Evolutionary conservation across 768 basidiomycete genomes (phyloP).

Genomic region (Artomyces pyxidatus): DNA sequence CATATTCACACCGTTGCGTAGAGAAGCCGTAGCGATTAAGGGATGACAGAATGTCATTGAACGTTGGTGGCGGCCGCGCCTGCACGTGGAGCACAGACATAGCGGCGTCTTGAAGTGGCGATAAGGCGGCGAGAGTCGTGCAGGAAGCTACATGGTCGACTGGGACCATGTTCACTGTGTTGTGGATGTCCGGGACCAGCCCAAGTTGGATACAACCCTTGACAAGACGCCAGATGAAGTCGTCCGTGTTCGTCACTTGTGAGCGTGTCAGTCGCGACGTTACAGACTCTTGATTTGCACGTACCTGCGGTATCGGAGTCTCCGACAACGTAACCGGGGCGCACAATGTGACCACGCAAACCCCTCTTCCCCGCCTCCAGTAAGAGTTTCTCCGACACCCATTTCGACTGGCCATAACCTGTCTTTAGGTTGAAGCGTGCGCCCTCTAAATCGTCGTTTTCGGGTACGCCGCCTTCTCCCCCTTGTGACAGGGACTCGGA

Average conservation of each 20-base stretch:
- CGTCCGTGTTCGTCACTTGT: constrained; percentile 80
- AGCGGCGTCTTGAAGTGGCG: constrained; percentile 30
- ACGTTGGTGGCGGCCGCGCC: constrained; percentile 41
- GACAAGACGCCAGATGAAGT: neutral
- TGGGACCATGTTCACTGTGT: neutral
- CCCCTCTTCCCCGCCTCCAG: constrained; percentile 88
- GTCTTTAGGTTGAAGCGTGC: constrained; percentile 68
- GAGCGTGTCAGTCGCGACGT: neutral
- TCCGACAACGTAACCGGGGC: constrained; percentile 95
- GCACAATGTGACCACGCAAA: constrained; percentile 74
- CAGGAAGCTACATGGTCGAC: neutral
- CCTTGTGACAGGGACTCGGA: constrained; percentile 57
- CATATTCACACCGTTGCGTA: constrained; percentile 75
- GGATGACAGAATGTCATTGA: constrained; percentile 17
- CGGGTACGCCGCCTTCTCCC: constrained; percentile 63
- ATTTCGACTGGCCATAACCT: constrained; percentile 96
- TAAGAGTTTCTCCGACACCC: constrained; percentile 94
- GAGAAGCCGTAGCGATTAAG: constrained; percentile 75
- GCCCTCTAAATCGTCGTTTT: constrained; percentile 84
- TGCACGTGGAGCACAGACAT: constrained; percentile 46
- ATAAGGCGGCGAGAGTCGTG: neutral
- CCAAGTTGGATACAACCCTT: neutral
- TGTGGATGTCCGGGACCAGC: neutral
- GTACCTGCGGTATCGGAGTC: constrained; percentile 81
- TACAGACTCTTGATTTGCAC: constrained; percentile 18